phyloP scores from a whole-genome alignment of 2,329 filamentous ascomycete species.

The Rasamsonia emersonii region DNA sequence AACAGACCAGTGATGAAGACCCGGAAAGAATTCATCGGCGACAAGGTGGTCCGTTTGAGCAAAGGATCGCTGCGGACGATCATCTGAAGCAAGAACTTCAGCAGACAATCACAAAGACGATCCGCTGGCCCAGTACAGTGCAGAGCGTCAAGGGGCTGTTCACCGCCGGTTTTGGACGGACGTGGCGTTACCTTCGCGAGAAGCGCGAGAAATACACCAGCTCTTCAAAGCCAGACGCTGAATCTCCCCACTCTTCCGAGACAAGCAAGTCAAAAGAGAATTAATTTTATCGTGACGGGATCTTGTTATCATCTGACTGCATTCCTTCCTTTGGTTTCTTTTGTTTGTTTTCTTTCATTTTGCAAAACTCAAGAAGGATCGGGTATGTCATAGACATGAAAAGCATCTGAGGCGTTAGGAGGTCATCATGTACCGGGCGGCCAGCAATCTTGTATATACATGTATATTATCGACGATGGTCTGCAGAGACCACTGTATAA shows the following conservation, averaged over 20 bases:
- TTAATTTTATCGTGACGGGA: neutral
- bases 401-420: too few relatives aligned
- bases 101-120: conserved; percentile 73
- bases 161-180: conserved; percentile 64
- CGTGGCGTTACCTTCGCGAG: conserved; percentile 69
- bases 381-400: too few relatives aligned
- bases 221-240: conserved; percentile 22
- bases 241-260: conserved; percentile 5
- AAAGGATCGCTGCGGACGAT: conserved; percentile 66
- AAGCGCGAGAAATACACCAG: conserved; percentile 60
- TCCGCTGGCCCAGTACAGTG: conserved; percentile 82
- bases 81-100: conserved; percentile 63
- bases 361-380: too few relatives aligned
- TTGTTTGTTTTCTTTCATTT: too few relatives aligned
- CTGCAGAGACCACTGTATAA: too few relatives aligned
- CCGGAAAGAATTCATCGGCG: conserved; percentile 58
- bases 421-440: too few relatives aligned
- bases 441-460: too few relatives aligned
- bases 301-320: conserved; percentile 1
- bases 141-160: conserved; percentile 79
- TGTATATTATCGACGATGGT: too few relatives aligned
- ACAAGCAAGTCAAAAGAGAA: conserved; percentile 1
- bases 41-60: conserved; percentile 78
- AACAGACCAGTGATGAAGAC: conserved; percentile 61
- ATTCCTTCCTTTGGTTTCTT: neutral